Percentiles rank a stretch among this genome's conserved stretches.
phyloP scores from a whole-genome alignment of 208 protist genomes.

The Leishmania mexicana region DNA sequence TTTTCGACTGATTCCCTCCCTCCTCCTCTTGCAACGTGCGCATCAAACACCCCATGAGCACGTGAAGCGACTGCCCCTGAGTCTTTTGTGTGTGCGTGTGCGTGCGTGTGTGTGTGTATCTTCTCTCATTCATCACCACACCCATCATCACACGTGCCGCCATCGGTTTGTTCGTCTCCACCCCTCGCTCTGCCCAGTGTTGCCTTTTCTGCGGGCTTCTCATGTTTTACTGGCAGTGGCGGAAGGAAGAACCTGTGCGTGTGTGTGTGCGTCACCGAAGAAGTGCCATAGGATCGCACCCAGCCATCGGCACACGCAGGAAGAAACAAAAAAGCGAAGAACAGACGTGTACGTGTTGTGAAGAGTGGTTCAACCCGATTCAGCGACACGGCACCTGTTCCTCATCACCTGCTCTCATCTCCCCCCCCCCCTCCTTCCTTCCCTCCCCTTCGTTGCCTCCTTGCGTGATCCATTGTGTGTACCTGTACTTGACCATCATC shows the following conservation, averaged over 20 bases:
- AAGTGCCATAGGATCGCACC: no score
- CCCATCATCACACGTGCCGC: no score
- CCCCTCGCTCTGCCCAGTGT: slow-evolving; percentile 1
- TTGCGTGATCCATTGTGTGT: no score
- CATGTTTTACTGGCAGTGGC: neutral
- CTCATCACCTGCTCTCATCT: no score
- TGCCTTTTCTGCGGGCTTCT: slow-evolving; percentile 4
- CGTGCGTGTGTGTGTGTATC: neutral
- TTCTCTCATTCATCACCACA: neutral
- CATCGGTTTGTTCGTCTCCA: neutral
- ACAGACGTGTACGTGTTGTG: no score
- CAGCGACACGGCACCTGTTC: no score
- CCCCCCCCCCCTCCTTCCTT: no score
- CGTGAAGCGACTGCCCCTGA: no score
- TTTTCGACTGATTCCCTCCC: neutral
- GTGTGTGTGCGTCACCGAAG: neutral
- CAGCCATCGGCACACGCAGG: no score
- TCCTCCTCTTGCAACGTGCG: neutral
- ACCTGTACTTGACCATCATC: no score
- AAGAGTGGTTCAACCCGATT: neutral
- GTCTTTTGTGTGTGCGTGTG: neutral
- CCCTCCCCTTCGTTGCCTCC: no score
- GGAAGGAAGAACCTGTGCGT: neutral
- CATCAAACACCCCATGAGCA: neutral
- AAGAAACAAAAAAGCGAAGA: no score